These are phyloP conservation scores for Orbilia brochopaga DNA, from an alignment of 2,329 filamentous ascomycete species.

Conservation along the genomic window DNA sequence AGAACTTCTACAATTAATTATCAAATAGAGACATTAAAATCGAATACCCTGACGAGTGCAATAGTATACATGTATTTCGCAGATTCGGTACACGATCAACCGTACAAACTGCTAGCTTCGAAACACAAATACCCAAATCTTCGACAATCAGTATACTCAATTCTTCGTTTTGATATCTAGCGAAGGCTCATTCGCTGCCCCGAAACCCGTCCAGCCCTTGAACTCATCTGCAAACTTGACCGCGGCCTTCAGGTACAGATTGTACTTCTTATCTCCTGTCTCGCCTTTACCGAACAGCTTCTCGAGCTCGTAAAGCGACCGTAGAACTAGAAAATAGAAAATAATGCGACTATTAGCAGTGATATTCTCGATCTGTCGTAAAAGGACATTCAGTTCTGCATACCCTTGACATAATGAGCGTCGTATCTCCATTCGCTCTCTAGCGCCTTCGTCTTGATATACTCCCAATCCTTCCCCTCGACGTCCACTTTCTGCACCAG, in stretches of 20 bases:
- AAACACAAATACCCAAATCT: not conserved
- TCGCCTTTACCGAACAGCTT: conserved; percentile 51
- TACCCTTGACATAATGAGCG: conserved; percentile 84
- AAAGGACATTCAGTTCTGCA: conserved; percentile 51
- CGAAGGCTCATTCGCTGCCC: not conserved
- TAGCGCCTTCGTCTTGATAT: conserved; percentile 74
- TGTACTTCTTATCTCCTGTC: conserved; percentile 55
- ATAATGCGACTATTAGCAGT: not conserved
- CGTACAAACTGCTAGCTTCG: too few relatives aligned
- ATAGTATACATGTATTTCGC: too few relatives aligned
- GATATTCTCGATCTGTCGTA: not conserved
- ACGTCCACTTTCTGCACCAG: conserved; percentile 67
- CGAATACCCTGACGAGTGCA: too few relatives aligned
- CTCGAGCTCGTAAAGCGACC: conserved; percentile 53
- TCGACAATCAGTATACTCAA: not conserved
- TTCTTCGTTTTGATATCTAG: conserved; percentile 19
- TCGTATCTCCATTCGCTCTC: conserved; percentile 72
- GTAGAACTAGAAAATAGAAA: conserved; percentile 46
- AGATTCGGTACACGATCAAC: too few relatives aligned
- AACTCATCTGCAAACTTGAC: conserved; percentile 62
- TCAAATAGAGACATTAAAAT: too few relatives aligned
- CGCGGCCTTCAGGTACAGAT: conserved; percentile 62
- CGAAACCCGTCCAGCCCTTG: conserved; percentile 53
- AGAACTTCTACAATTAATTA: too few relatives aligned
- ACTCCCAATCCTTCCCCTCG: conserved; percentile 75